Percentiles rank a stretch among this genome's conserved stretches.
Conservation (phyloP, 2,329 filamentous ascomycete genomes). For the Aureobasidium vineae region DNA sequence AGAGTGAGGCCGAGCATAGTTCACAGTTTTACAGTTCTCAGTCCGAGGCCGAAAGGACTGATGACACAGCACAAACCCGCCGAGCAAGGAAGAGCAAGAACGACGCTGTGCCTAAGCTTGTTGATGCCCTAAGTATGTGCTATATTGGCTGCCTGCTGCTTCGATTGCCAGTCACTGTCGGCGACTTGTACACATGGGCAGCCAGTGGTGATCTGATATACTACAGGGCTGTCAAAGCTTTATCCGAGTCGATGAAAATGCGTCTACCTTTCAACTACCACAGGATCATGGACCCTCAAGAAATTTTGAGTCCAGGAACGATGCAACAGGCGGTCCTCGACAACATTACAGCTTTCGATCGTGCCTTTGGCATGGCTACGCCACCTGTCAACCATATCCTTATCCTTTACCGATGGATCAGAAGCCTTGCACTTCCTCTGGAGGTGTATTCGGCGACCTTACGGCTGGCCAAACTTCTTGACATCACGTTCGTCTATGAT, state of each 20-base stretch:
- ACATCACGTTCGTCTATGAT: slow-evolving; percentile 57
- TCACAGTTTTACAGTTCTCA: slow-evolving; percentile 61
- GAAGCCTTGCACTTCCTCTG: slow-evolving; percentile 70
- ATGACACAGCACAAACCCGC: slow-evolving; percentile 39
- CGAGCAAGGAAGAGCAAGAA: slow-evolving; percentile 51
- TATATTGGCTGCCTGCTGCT: slow-evolving; percentile 77
- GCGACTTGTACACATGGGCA: slow-evolving; percentile 68
- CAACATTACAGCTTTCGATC: slow-evolving; percentile 61
- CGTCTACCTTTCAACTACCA: slow-evolving; percentile 64
- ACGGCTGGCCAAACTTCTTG: slow-evolving; percentile 53
- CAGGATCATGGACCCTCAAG: slow-evolving; percentile 56
- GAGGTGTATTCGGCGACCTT: slow-evolving; percentile 63
- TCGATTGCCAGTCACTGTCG: slow-evolving; percentile 71
- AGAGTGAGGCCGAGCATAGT: slow-evolving; percentile 40
- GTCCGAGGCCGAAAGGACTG: slow-evolving; percentile 48
- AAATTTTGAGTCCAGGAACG: slow-evolving; percentile 50
- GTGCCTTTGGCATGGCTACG: slow-evolving; percentile 67
- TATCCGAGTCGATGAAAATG: slow-evolving; percentile 65
- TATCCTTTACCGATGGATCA: slow-evolving; percentile 67
- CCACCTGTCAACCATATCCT: slow-evolving; percentile 70
- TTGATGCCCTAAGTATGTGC: slow-evolving; percentile 74
- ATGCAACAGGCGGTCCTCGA: slow-evolving; percentile 65
- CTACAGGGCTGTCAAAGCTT: slow-evolving; percentile 56
- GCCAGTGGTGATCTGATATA: slow-evolving; percentile 68
- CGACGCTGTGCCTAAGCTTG: slow-evolving; percentile 58